A percentile compares a stretch with the other conserved stretches of the same genome.
Evolutionary conservation across 2,329 filamentous ascomycete genomes (phyloP).

Genomic region (Diaporthe capsici): DNA sequence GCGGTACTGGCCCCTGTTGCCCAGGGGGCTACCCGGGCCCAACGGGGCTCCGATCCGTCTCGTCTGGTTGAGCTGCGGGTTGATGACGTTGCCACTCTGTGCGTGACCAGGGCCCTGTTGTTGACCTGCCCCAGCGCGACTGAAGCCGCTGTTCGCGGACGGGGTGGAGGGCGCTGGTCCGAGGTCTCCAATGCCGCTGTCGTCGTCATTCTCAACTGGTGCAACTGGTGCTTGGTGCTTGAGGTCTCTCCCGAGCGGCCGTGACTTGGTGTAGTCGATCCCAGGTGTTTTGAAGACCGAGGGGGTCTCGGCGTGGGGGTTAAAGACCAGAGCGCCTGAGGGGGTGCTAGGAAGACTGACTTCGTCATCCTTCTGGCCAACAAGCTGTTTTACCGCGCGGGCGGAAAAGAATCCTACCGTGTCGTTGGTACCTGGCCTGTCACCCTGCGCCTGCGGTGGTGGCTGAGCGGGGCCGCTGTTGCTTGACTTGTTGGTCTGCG

Average conservation of each 20-base stretch:
- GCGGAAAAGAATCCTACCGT: slow-evolving; percentile 79
- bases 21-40: slow-evolving; percentile 67
- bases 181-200: slow-evolving; percentile 13
- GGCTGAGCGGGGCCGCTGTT: slow-evolving; percentile 47
- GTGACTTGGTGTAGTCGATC: slow-evolving; percentile 84
- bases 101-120: slow-evolving; percentile 35
- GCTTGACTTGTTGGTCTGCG: slow-evolving; percentile 37
- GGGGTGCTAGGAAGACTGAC: slow-evolving; percentile 58
- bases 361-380: slow-evolving; percentile 60
- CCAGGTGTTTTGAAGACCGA: slow-evolving; percentile 92
- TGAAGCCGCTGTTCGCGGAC: slow-evolving; percentile 22
- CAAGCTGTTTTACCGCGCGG: slow-evolving; percentile 70
- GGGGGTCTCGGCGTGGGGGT: slow-evolving; percentile 82
- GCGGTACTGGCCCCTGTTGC: slow-evolving; percentile 70
- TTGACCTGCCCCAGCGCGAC: not conserved
- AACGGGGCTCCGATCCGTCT: slow-evolving; percentile 73
- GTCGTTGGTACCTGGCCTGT: slow-evolving; percentile 52
- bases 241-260: slow-evolving; percentile 74
- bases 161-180: slow-evolving; percentile 15
- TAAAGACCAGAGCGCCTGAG: slow-evolving; percentile 71
- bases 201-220: slow-evolving; percentile 50
- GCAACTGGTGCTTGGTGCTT: slow-evolving; percentile 65
- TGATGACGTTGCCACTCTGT: slow-evolving; percentile 59
- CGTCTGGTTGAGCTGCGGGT: slow-evolving; percentile 67
- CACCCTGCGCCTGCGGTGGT: slow-evolving; percentile 40